Percentiles rank a stretch among this genome's conserved stretches.
Conservation (phyloP, 768 basidiomycete genomes). For the Rickenella mellea region DNA sequence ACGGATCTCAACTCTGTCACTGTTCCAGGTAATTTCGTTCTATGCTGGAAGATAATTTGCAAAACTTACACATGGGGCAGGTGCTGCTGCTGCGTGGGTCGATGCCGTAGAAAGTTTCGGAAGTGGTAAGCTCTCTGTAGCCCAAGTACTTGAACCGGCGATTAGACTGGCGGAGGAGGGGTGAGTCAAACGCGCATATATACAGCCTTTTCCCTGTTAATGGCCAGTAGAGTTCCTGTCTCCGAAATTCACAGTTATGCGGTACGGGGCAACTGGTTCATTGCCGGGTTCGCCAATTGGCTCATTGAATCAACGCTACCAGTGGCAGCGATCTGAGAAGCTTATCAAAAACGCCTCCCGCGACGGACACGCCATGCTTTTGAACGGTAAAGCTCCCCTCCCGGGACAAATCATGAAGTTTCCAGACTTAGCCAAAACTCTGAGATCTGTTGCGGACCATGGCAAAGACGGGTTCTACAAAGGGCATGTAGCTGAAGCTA, state of each 20-base stretch:
- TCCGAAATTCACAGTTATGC: conserved; percentile 67
- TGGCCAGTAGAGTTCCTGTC: conserved; percentile 60
- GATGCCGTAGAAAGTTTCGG: conserved; percentile 83
- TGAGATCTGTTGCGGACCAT: conserved; percentile 66
- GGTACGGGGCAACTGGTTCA: conserved; percentile 27
- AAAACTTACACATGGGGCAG: conserved; percentile 27
- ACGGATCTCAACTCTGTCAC: conserved; percentile 88
- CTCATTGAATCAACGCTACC: conserved; percentile 1
- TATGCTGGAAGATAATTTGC: not conserved
- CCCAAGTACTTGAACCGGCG: conserved; percentile 79
- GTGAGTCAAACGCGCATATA: conserved; percentile 26
- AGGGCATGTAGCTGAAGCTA: conserved; percentile 81
- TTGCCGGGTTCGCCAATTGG: not conserved
- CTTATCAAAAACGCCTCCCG: conserved; percentile 79
- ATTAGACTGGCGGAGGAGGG: conserved; percentile 89
- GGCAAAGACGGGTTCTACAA: conserved; percentile 94
- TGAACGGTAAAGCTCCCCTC: conserved; percentile 74
- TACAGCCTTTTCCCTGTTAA: not conserved
- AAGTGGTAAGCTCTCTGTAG: conserved; percentile 54
- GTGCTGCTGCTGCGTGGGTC: conserved; percentile 92
- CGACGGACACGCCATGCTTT: conserved; percentile 77
- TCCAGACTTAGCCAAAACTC: conserved; percentile 76
- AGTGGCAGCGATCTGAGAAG: conserved; percentile 51
- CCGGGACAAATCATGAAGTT: conserved; percentile 80
- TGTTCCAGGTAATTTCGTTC: conserved; percentile 51